A percentile compares a stretch with the other conserved stretches of the same genome.
Conservation (phyloP, 768 basidiomycete genomes). For the Arthromyces matolae region DNA sequence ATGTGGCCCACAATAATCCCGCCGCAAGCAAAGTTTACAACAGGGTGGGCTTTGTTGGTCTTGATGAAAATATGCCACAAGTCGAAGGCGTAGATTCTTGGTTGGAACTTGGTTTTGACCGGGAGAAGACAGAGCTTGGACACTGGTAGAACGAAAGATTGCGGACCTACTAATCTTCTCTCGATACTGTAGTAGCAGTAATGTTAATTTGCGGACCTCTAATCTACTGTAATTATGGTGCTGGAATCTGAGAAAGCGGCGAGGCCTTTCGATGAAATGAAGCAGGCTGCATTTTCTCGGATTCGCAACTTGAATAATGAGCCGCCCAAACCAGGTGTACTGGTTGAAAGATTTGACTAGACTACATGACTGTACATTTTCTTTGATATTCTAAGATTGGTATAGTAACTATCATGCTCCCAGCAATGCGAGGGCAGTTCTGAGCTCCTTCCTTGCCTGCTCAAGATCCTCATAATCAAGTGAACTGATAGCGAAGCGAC, state of each 20-base stretch:
- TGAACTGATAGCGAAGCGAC: slow-evolving; percentile 90
- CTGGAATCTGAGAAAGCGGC: too few relatives aligned
- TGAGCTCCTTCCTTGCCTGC: slow-evolving; percentile 81
- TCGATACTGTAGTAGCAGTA: too few relatives aligned
- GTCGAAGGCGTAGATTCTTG: slow-evolving; percentile 43
- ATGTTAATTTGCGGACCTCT: too few relatives aligned
- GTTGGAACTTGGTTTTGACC: slow-evolving; percentile 63
- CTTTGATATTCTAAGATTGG: neutral
- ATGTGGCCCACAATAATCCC: slow-evolving; percentile 54
- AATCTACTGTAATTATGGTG: too few relatives aligned
- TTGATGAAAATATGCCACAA: slow-evolving; percentile 26
- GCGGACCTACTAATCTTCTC: too few relatives aligned
- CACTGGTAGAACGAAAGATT: slow-evolving; percentile 62
- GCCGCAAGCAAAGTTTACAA: slow-evolving; percentile 56
- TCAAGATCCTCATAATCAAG: slow-evolving; percentile 92
- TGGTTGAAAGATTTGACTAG: neutral
- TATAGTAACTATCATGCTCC: slow-evolving; percentile 38
- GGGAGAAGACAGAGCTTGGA: slow-evolving; percentile 42
- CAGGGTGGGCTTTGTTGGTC: slow-evolving; percentile 62
- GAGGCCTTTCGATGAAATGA: too few relatives aligned
- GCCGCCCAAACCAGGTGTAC: too few relatives aligned
- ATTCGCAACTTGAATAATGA: too few relatives aligned
- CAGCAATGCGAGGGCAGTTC: slow-evolving; percentile 65
- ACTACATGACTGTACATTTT: neutral
- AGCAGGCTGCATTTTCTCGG: too few relatives aligned